These are phyloP conservation scores for Metschnikowia peoriensis DNA, from an alignment of 805 yeast genomes.

Conservation along the genomic window DNA sequence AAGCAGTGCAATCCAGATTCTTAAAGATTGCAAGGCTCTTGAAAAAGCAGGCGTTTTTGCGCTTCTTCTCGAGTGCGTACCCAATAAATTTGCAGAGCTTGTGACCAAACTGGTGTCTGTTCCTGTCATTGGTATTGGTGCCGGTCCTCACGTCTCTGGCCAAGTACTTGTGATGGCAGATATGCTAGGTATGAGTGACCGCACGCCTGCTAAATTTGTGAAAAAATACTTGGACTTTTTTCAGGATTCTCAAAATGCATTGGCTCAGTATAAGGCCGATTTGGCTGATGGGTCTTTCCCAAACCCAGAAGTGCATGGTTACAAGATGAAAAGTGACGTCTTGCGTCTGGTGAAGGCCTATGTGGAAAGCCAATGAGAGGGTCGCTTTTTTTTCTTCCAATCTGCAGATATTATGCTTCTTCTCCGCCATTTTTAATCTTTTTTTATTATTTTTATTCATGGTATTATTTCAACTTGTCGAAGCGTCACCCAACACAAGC, in stretches of 20 bases:
- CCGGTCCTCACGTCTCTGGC: slow-evolving; percentile 80
- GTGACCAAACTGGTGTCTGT: slow-evolving; percentile 60
- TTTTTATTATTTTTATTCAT: too few species aligned
- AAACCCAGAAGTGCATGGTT: slow-evolving; percentile 55
- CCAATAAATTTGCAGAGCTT: slow-evolving; percentile 62
- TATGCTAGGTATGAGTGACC: slow-evolving; percentile 68
- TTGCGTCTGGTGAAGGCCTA: slow-evolving; percentile 28
- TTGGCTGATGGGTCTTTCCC: slow-evolving; percentile 63
- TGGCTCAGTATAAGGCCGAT: slow-evolving; percentile 56
- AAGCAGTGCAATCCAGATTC: slow-evolving; percentile 52
- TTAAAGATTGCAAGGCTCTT: slow-evolving; percentile 64
- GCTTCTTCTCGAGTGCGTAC: slow-evolving; percentile 82
- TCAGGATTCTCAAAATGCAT: slow-evolving; percentile 47
- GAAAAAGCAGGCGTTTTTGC: slow-evolving; percentile 77
- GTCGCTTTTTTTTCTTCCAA: too few species aligned
- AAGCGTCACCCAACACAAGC: too few species aligned
- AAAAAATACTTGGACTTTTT: slow-evolving; percentile 60
- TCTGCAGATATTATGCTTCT: too few species aligned
- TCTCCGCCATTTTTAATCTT: too few species aligned
- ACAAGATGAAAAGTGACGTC: slow-evolving; percentile 65
- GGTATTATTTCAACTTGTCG: too few species aligned
- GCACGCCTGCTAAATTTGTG: slow-evolving; percentile 60
- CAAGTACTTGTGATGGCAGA: slow-evolving; percentile 91
- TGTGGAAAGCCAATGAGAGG: neutral
- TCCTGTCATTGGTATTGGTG: slow-evolving; percentile 96